Percentiles rank a stretch among this genome's conserved stretches.
Conservation (phyloP, 805 yeast species). For the Wickerhamiella australiensis region DNA sequence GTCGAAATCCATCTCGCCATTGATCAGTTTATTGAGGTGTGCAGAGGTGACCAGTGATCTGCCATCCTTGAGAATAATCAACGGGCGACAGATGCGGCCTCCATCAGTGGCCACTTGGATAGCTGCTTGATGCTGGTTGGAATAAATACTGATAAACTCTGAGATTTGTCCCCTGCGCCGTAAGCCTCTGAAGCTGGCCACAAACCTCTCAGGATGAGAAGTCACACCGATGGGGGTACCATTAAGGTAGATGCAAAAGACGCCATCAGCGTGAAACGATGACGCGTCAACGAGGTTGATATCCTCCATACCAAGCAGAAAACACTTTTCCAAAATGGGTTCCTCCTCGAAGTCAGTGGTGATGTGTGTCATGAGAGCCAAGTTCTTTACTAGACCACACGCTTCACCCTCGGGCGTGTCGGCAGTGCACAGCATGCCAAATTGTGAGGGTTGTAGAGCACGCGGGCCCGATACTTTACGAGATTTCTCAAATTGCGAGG, state of each 20-base stretch:
- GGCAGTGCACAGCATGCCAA: conserved; percentile 97
- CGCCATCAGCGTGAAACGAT: conserved; percentile 61
- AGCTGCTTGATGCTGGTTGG: conserved; percentile 79
- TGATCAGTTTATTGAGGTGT: conserved; percentile 51
- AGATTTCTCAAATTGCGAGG: conserved; percentile 97
- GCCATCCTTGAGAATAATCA: conserved; percentile 73
- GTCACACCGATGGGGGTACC: conserved; percentile 93
- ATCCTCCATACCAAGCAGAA: conserved; percentile 78
- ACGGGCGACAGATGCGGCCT: conserved; percentile 94
- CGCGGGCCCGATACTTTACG: conserved; percentile 97
- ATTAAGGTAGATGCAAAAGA: conserved; percentile 75
- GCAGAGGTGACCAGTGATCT: conserved; percentile 55
- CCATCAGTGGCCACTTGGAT: conserved; percentile 99
- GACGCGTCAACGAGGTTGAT: conserved; percentile 72
- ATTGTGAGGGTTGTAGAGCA: conserved; percentile 97
- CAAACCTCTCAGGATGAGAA: conserved; percentile 74
- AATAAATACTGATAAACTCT: conserved; percentile 81
- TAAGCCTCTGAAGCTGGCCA: conserved; percentile 58
- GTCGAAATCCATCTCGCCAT: conserved; percentile 76
- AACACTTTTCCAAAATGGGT: conserved; percentile 70
- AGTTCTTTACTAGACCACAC: conserved; percentile 92
- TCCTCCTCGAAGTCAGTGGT: conserved; percentile 96
- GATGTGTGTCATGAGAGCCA: conserved; percentile 96
- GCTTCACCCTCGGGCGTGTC: conserved; percentile 99
- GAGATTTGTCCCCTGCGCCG: conserved; percentile 80